Conservation (phyloP, 805 yeast species). For the Cephaloascus albidus region DNA sequence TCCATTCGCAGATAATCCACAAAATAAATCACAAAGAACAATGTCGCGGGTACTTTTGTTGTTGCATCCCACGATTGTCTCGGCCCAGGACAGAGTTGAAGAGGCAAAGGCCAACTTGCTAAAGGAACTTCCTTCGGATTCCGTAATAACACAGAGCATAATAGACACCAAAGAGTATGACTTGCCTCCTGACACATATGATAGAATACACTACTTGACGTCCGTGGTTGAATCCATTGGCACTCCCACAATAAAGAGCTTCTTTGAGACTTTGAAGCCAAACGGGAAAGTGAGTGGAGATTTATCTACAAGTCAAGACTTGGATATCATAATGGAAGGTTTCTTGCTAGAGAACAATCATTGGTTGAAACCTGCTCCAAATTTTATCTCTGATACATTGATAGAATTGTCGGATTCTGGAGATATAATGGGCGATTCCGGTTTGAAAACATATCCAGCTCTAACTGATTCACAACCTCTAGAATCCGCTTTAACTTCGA, state of each 20-base stretch:
- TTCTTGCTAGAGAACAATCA: conserved; percentile 36
- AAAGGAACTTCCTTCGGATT: conserved; percentile 15
- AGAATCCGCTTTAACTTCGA: no score
- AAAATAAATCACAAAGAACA: no score
- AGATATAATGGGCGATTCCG: no score
- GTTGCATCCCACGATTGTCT: conserved; percentile 61
- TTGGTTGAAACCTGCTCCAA: conserved; percentile 60
- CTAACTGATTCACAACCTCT: no score
- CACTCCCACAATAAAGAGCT: conserved; percentile 39
- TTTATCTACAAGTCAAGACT: conserved; percentile 36
- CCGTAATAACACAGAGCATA: conserved; percentile 36
- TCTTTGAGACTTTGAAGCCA: conserved; percentile 24
- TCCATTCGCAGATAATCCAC: no score
- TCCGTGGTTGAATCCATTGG: no score
- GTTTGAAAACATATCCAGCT: no score
- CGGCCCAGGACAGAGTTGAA: conserved; percentile 39
- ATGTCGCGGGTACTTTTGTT: conserved; percentile 26
- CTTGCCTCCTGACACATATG: conserved; percentile 25
- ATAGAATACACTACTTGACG: conserved; percentile 39
- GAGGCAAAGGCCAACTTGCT: conserved; percentile 21
- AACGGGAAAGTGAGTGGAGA: conserved; percentile 46
- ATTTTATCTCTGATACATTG: no score
- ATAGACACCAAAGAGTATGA: conserved; percentile 41
- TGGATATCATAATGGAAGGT: conserved; percentile 62
- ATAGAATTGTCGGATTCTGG: no score